Conservation (phyloP, 1,284 basidiomycete genomes). For the Blastosporella zonata region DNA sequence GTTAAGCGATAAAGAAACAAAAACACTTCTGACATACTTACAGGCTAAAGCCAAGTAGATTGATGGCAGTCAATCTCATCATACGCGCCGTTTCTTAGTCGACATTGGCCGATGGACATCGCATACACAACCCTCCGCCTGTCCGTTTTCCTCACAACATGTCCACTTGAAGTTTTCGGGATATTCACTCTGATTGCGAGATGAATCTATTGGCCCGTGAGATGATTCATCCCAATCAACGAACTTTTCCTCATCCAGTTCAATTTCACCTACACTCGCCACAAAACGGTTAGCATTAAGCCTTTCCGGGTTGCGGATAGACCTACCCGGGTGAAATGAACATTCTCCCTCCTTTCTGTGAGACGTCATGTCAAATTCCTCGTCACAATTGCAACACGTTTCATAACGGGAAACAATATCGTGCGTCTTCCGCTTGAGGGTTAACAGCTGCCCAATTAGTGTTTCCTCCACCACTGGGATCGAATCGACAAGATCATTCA, state of each 20-base stretch:
- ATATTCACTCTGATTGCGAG: constrained; percentile 34
- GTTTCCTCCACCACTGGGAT: constrained; percentile 39
- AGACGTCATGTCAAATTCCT: constrained; percentile 40
- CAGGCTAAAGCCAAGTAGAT: neutral
- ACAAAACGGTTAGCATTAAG: neutral
- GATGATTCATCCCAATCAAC: constrained; percentile 44
- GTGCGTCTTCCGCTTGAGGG: constrained; percentile 32
- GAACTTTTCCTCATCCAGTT: constrained; percentile 36
- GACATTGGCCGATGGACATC: constrained; percentile 30
- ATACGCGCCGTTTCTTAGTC: constrained; percentile 34
- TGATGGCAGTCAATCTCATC: constrained; percentile 11
- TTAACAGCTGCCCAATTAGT: constrained; percentile 42
- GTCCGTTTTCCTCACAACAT: constrained; percentile 41
- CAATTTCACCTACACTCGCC: constrained; percentile 33
- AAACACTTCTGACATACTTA: constrained; percentile 5
- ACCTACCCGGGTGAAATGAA: constrained; percentile 40
- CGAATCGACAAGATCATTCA: constrained; percentile 36
- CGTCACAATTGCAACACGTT: constrained; percentile 40
- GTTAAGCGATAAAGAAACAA: constrained; percentile 1
- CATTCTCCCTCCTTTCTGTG: constrained; percentile 36
- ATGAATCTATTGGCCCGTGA: constrained; percentile 45
- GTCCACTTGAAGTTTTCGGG: constrained; percentile 48
- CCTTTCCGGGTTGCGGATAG: neutral
- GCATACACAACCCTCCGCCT: constrained; percentile 36
- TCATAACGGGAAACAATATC: constrained; percentile 41